These are phyloP conservation scores for Adenanthera pavonina DNA, from an alignment of 306 rosid species.

Conservation along the genomic window DNA sequence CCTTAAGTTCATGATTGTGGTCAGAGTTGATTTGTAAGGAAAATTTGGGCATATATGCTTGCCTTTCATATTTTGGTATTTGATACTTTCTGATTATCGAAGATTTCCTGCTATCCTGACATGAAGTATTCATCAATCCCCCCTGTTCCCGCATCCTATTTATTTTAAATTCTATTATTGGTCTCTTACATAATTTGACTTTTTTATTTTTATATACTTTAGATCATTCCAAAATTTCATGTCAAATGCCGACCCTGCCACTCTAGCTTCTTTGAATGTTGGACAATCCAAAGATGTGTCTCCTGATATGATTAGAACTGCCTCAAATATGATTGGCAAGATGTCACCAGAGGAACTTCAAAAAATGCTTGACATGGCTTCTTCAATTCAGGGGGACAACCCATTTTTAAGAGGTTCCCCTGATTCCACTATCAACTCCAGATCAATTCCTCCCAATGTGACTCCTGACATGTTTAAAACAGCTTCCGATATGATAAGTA, in stretches of 20 bases:
- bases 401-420: constrained; percentile 53
- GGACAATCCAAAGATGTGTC: constrained; percentile 71
- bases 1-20: constrained; percentile 1
- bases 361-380: constrained; percentile 77
- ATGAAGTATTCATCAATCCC: not conserved
- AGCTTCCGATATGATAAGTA: constrained; percentile 79
- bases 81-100: not conserved
- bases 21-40: not conserved
- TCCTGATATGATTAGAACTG: constrained; percentile 80
- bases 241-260: constrained; percentile 73
- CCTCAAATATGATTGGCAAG: constrained; percentile 80
- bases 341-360: constrained; percentile 91
- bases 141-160: not conserved
- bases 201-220: constrained; percentile 30
- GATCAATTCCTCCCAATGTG: constrained; percentile 66
- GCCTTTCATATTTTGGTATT: not conserved
- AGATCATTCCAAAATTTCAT: constrained; percentile 88
- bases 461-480: constrained; percentile 91
- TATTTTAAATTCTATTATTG: constrained; percentile 16
- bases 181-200: constrained; percentile 8
- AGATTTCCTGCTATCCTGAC: not conserved
- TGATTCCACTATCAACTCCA: constrained; percentile 53
- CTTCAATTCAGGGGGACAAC: constrained; percentile 70
- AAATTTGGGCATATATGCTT: not conserved
- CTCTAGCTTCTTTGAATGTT: constrained; percentile 66